phyloP scores from a whole-genome alignment of 352 stramenopile species.

The Pythium aristosporum region DNA sequence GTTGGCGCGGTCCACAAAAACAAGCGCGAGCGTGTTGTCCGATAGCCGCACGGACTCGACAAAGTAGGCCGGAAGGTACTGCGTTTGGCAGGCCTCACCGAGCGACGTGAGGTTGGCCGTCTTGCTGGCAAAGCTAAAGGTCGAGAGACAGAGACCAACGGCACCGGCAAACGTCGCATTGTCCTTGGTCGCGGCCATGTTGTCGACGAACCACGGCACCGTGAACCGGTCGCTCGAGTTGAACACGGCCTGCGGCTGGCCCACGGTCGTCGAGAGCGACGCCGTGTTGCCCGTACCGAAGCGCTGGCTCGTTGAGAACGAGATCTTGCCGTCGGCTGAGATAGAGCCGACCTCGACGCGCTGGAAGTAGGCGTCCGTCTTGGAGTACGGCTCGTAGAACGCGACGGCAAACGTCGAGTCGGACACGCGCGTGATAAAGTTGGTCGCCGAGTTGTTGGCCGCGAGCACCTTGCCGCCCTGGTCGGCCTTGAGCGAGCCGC shows the following conservation, averaged over 20 bases:
- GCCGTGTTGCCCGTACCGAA: constrained; percentile 53
- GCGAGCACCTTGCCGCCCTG: constrained; percentile 44
- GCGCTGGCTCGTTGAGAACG: constrained; percentile 50
- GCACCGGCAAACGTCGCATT: constrained; percentile 41
- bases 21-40: constrained; percentile 57
- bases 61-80: constrained; percentile 67
- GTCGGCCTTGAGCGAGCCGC: constrained; percentile 34
- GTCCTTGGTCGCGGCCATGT: constrained; percentile 41
- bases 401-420: constrained; percentile 59
- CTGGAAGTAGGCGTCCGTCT: constrained; percentile 48
- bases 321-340: constrained; percentile 37
- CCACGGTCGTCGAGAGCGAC: constrained; percentile 45
- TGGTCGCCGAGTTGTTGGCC: constrained; percentile 63
- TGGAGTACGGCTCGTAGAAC: constrained; percentile 70
- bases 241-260: constrained; percentile 59
- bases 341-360: constrained; percentile 54
- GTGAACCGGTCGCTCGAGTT: constrained; percentile 60
- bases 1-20: constrained; percentile 71
- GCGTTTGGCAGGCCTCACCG: constrained; percentile 48
- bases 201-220: constrained; percentile 69
- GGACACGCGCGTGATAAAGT: constrained; percentile 65
- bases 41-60: constrained; percentile 65
- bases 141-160: constrained; percentile 61
- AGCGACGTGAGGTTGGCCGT: constrained; percentile 29
- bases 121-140: constrained; percentile 30